Evolutionary conservation across 2,329 filamentous ascomycete genomes (phyloP).

Genomic region (Fonsecaea monophora): DNA sequence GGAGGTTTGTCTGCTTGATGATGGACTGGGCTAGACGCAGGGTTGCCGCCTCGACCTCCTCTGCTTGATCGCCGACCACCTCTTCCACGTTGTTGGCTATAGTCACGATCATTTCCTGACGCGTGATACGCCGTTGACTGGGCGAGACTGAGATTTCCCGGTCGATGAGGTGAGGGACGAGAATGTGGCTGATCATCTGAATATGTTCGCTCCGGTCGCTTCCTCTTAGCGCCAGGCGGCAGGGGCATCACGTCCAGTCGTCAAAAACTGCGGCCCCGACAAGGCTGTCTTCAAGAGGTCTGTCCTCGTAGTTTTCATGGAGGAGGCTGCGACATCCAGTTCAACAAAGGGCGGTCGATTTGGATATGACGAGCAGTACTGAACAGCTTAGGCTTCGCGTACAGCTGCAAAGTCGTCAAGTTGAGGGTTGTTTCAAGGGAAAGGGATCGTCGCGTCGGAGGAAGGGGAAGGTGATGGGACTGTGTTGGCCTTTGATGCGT

Average conservation of each 20-base stretch:
- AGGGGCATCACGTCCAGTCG: slow-evolving; percentile 56
- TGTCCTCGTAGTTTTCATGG: slow-evolving; percentile 26
- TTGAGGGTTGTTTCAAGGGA: background rate
- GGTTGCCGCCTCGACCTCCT: slow-evolving; percentile 30
- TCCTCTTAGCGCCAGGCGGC: slow-evolving; percentile 61
- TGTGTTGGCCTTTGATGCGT: slow-evolving; percentile 1
- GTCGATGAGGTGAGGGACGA: slow-evolving; percentile 57
- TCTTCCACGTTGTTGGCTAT: slow-evolving; percentile 38
- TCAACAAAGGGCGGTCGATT: background rate
- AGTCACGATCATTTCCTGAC: slow-evolving; percentile 38
- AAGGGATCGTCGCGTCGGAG: background rate
- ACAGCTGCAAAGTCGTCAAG: background rate
- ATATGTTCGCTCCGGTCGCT: slow-evolving; percentile 56
- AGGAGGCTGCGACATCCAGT: slow-evolving; percentile 22
- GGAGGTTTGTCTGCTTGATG: slow-evolving; percentile 17
- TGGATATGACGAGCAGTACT: background rate
- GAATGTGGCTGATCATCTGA: slow-evolving; percentile 50
- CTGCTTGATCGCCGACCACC: slow-evolving; percentile 41
- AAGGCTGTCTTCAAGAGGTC: slow-evolving; percentile 16
- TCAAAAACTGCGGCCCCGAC: slow-evolving; percentile 22
- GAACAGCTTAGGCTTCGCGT: background rate
- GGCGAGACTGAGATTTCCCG: slow-evolving; percentile 58
- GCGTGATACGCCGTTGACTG: slow-evolving; percentile 56
- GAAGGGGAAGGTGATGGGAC: background rate
- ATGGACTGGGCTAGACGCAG: slow-evolving; percentile 25